These are phyloP conservation scores for Fusarium dimerum DNA, from an alignment of 2,329 filamentous ascomycete species.

Conservation along the genomic window DNA sequence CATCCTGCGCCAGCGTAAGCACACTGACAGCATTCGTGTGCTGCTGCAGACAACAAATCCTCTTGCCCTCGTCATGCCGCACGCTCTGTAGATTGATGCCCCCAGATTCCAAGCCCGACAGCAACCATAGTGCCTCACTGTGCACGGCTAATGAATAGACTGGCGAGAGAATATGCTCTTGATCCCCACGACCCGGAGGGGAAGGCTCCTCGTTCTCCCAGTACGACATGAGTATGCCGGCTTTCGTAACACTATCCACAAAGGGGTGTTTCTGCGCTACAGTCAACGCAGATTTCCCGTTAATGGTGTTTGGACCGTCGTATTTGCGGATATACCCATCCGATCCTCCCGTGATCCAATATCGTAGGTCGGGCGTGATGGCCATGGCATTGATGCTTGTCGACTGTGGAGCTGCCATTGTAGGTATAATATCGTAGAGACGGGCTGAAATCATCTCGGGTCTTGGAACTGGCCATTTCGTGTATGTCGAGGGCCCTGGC, in stretches of 20 bases:
- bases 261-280: slow-evolving; percentile 96
- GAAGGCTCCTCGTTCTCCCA: slow-evolving; percentile 93
- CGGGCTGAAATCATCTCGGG: slow-evolving; percentile 76
- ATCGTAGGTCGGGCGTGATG: slow-evolving; percentile 90
- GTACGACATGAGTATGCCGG: slow-evolving; percentile 90
- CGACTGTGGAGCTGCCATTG: slow-evolving; percentile 92
- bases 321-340: slow-evolving; percentile 98
- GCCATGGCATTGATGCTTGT: slow-evolving; percentile 94
- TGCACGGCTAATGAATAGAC: slow-evolving; percentile 95
- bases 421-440: slow-evolving; percentile 93
- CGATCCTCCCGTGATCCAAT: slow-evolving; percentile 90
- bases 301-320: slow-evolving; percentile 92
- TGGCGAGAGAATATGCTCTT: slow-evolving; percentile 73
- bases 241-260: slow-evolving; percentile 95
- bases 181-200: slow-evolving; percentile 43
- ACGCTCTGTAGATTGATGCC: slow-evolving; percentile 92
- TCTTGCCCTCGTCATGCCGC: slow-evolving; percentile 90
- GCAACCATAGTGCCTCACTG: slow-evolving; percentile 84
- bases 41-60: slow-evolving; percentile 76
- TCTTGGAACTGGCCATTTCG: slow-evolving; percentile 62
- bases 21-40: slow-evolving; percentile 94
- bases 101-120: slow-evolving; percentile 88
- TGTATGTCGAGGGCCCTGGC: slow-evolving; percentile 24
- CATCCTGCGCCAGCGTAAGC: slow-evolving; percentile 77
- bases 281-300: slow-evolving; percentile 89